phyloP scores from a whole-genome alignment of 2,329 filamentous ascomycete species.

The Cercospora sp. region DNA sequence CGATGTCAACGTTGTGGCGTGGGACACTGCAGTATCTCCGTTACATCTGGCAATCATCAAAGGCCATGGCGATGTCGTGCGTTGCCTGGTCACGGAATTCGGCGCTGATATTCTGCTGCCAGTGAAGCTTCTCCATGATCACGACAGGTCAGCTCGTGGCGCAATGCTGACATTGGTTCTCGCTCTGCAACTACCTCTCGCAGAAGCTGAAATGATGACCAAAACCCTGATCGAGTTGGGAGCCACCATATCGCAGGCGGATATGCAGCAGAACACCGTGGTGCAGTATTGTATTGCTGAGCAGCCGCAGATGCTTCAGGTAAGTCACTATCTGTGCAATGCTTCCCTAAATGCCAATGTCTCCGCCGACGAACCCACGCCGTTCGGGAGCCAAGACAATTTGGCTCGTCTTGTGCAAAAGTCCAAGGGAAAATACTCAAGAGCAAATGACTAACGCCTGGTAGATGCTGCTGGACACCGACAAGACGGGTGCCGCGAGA shows the following conservation, averaged over 20 bases:
- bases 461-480: constrained; percentile 50
- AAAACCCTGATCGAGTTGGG: constrained; percentile 66
- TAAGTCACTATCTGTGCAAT: neutral
- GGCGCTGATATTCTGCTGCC: constrained; percentile 76
- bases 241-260: constrained; percentile 71
- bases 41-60: constrained; percentile 76
- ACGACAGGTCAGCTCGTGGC: constrained; percentile 52
- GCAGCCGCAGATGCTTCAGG: constrained; percentile 48
- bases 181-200: constrained; percentile 62
- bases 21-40: constrained; percentile 73
- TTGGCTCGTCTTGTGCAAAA: neutral
- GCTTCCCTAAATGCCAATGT: neutral
- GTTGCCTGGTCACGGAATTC: constrained; percentile 66
- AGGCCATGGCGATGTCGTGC: constrained; percentile 68
- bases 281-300: constrained; percentile 64
- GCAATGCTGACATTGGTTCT: constrained; percentile 71
- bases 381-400: neutral
- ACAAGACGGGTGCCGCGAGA: constrained; percentile 61
- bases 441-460: neutral
- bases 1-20: constrained; percentile 74
- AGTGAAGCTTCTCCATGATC: constrained; percentile 61
- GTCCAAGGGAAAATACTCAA: neutral
- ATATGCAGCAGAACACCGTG: constrained; percentile 62
- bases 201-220: constrained; percentile 66
- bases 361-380: neutral